Base-by-base conservation (phyloP, 1,284 basidiomycete species). In the Apiotrichum veenhuisii region DNA sequence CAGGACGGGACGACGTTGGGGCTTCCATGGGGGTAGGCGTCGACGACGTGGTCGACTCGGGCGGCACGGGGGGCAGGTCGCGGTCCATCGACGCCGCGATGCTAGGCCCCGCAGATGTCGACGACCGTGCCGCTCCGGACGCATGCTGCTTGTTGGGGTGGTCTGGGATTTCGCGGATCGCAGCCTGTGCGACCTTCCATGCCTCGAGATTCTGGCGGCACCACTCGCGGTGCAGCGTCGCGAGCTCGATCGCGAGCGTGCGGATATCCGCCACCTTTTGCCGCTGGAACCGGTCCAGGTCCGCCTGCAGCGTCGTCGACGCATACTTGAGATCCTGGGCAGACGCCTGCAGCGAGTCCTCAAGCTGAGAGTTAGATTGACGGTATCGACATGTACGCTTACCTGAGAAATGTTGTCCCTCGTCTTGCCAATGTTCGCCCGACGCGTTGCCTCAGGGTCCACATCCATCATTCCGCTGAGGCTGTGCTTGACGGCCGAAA, bases 401-500 rank as follows among this genome's bases (percentile, higher is more conserved):
- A 92, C 92, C 81, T 92, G 90, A 34, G 90, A 88, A 62, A 98
- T 97, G 27, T 85, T 87, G 77, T 98, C 96, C 67, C 90, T 83
- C 2, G 93, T 92, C 79, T 95, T 97, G 62, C 87, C 89, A 63
- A 98, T 98, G 57, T 87, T 86, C 68, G 88, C 96, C 58, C 95
- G 82, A 60, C 96, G 82, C 5, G 95, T 94, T 17, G 89, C 90
- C 78, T 98, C 96, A 0, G 96, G 94, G 78, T 98, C 96, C 9
- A 91, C 89, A 68, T 98, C 96, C 87, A 98, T 97, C 85, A 98
- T 94, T 12, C 91, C 91, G 68, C 95, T 92, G 58, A 99, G 77
- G 23, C 92, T 94, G 77, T 97, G 93, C 68, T 89, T 93, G 53
- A 99, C 80, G 9, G 96, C 95, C 68, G 87, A 93, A 42, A 99